Conservation (phyloP, 1,139 yeast species). For the Candida neerlandica region DNA sequence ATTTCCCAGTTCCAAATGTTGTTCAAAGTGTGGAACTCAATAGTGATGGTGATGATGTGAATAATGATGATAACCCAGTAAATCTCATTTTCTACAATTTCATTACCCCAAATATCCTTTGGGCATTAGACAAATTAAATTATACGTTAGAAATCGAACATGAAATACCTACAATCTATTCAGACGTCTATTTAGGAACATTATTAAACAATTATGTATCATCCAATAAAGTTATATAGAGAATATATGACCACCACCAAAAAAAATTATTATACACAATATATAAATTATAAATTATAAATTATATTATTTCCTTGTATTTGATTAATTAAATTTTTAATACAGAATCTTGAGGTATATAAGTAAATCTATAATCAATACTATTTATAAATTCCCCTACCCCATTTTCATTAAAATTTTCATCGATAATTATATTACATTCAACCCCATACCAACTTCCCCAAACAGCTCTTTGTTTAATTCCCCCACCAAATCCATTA, state of each 20-base stretch:
- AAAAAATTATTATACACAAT: neutral
- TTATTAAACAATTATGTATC: conserved; percentile 22
- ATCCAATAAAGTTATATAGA: conserved; percentile 2
- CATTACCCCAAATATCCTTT: conserved; percentile 60
- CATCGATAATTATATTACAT: conserved; percentile 61
- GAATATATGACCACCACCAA: too few relatives aligned
- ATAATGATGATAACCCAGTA: conserved; percentile 32
- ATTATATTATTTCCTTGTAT: too few relatives aligned
- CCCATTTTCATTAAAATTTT: conserved; percentile 44
- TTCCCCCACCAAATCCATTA: conserved; percentile 14
- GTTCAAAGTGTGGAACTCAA: conserved; percentile 49
- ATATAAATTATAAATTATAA: neutral
- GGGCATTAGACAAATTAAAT: conserved; percentile 52
- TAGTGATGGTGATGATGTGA: conserved; percentile 6
- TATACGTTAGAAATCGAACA: conserved; percentile 17
- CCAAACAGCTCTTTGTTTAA: conserved; percentile 46
- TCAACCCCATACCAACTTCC: conserved; percentile 73
- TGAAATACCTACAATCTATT: conserved; percentile 26
- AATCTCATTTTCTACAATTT: conserved; percentile 83
- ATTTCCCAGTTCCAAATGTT: conserved; percentile 73
- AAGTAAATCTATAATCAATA: conserved; percentile 67
- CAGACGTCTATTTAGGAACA: conserved; percentile 36
- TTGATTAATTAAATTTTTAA: conserved; percentile 38
- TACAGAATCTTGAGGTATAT: conserved; percentile 59
- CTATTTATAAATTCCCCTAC: conserved; percentile 54